phyloP scores from a whole-genome alignment of 352 stramenopile species.

The Pythium apleroticum region DNA sequence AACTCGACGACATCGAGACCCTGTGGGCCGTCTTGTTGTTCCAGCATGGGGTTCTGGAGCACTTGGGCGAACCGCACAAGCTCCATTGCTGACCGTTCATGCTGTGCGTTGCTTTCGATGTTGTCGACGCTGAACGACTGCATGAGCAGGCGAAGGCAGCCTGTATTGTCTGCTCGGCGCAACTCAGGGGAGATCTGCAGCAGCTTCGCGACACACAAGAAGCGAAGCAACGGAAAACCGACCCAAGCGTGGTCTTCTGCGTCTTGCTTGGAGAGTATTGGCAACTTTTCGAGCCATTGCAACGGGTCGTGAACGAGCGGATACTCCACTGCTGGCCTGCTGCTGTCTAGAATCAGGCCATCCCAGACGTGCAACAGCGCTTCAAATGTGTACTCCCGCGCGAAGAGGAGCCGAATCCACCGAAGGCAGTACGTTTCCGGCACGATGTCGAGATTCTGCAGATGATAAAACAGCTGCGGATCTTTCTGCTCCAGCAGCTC shows the following conservation, averaged over 20 bases:
- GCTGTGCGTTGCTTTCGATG: slow-evolving; percentile 7
- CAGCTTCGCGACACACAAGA: slow-evolving; percentile 65
- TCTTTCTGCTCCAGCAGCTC: slow-evolving; percentile 75
- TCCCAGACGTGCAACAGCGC: slow-evolving; percentile 68
- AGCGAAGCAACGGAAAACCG: slow-evolving; percentile 68
- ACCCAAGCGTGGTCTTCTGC: slow-evolving; percentile 36
- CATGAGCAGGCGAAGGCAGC: slow-evolving; percentile 77
- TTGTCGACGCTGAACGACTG: slow-evolving; percentile 42
- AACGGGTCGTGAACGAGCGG: slow-evolving; percentile 35
- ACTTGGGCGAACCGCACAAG: slow-evolving; percentile 54
- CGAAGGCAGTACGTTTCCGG: slow-evolving; percentile 82
- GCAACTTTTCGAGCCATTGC: slow-evolving; percentile 41
- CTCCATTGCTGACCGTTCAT: slow-evolving; percentile 25
- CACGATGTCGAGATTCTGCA: slow-evolving; percentile 78
- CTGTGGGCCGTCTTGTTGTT: slow-evolving; percentile 31
- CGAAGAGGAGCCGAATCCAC: slow-evolving; percentile 78
- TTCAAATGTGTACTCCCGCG: slow-evolving; percentile 70
- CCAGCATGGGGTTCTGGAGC: slow-evolving; percentile 57
- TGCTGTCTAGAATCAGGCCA: slow-evolving; percentile 55
- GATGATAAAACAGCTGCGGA: slow-evolving; percentile 77
- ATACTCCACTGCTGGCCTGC: slow-evolving; percentile 37
- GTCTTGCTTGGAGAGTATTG: slow-evolving; percentile 24
- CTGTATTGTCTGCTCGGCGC: slow-evolving; percentile 59
- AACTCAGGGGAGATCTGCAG: slow-evolving; percentile 56
- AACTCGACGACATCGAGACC: slow-evolving; percentile 65